Percentiles rank a stretch among this genome's conserved stretches.
phyloP scores from a whole-genome alignment of 2,329 filamentous ascomycete species.

The Drechslerella coelobrocha region DNA sequence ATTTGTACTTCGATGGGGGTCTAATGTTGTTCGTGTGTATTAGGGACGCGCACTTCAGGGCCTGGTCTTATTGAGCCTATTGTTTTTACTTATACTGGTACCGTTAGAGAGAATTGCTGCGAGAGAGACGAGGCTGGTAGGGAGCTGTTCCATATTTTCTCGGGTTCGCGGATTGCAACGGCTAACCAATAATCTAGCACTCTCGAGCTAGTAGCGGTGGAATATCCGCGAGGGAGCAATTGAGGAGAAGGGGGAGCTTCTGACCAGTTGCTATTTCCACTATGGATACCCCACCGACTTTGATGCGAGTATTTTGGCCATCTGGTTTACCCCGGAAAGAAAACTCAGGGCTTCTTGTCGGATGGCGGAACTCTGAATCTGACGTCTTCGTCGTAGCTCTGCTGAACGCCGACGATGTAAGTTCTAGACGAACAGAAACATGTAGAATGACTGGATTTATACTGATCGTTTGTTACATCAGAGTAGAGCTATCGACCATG shows the following conservation, averaged over 20 bases:
- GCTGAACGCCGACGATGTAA: conserved; percentile 86
- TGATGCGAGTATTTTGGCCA: conserved; percentile 99
- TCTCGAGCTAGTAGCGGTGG: conserved; percentile 73
- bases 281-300: conserved; percentile 63
- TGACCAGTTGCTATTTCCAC: conserved; percentile 63
- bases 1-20: conserved; percentile 2
- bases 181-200: conserved; percentile 18
- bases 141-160: conserved; percentile 55
- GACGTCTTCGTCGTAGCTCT: conserved; percentile 91
- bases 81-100: conserved; percentile 83
- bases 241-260: conserved; percentile 92
- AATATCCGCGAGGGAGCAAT: conserved; percentile 92
- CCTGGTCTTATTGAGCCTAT: conserved; percentile 78
- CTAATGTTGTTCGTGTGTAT: conserved; percentile 45
- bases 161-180: neutral
- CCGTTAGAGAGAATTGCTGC: conserved; percentile 83
- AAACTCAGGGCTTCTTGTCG: conserved; percentile 83
- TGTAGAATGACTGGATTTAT: neutral
- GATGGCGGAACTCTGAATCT: conserved; percentile 90
- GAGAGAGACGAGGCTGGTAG: conserved; percentile 79
- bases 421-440: conserved; percentile 56
- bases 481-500: conserved; percentile 78
- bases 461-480: conserved; percentile 52
- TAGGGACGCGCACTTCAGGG: conserved; percentile 85
- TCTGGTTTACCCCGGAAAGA: conserved; percentile 77